A percentile compares a stretch with the other conserved stretches of the same genome.
Conservation (phyloP, 2,329 filamentous ascomycete genomes). For the Didymella arachidicola region DNA sequence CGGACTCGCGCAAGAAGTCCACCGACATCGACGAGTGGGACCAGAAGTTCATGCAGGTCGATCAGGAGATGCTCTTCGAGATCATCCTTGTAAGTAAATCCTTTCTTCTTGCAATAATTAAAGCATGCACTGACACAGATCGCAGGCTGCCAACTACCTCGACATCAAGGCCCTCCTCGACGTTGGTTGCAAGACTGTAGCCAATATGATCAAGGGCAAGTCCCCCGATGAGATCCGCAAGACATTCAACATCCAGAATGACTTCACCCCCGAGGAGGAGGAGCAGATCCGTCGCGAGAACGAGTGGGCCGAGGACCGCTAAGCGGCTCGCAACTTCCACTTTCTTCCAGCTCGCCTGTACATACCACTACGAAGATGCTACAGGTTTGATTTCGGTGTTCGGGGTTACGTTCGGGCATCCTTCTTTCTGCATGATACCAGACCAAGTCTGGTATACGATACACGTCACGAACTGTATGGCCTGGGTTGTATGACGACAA, state of each 20-base stretch:
- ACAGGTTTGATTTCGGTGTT: conserved; percentile 19
- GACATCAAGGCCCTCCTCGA: conserved; percentile 98
- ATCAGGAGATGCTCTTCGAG: conserved; percentile 99
- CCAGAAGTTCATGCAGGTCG: conserved; percentile 99
- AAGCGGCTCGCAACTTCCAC: conserved; percentile 14
- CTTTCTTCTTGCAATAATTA: neutral
- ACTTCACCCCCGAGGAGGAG: conserved; percentile 98
- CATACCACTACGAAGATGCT: neutral
- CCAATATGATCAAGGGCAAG: conserved; percentile 99
- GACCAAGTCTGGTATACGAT: conserved; percentile 11
- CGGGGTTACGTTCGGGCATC: conserved; percentile 19
- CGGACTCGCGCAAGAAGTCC: conserved; percentile 95
- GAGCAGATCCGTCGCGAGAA: conserved; percentile 78
- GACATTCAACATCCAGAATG: conserved; percentile 99
- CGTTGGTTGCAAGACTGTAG: conserved; percentile 98
- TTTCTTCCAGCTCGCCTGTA: conserved; percentile 5
- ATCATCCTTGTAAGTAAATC: conserved; percentile 81
- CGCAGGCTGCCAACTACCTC: conserved; percentile 92
- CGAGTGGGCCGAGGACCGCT: conserved; percentile 59
- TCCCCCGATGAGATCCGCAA: conserved; percentile 98
- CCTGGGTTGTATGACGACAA: neutral
- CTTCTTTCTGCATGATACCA: conserved; percentile 15
- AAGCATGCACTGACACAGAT: conserved; percentile 25
- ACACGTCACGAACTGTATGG: conserved; percentile 15
- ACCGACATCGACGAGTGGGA: conserved; percentile 99